Evolutionary conservation across 306 rosid species (phyloP), one percentile per base, ranked within the genome.

Genomic region (Cucurbita pepo): DNA sequence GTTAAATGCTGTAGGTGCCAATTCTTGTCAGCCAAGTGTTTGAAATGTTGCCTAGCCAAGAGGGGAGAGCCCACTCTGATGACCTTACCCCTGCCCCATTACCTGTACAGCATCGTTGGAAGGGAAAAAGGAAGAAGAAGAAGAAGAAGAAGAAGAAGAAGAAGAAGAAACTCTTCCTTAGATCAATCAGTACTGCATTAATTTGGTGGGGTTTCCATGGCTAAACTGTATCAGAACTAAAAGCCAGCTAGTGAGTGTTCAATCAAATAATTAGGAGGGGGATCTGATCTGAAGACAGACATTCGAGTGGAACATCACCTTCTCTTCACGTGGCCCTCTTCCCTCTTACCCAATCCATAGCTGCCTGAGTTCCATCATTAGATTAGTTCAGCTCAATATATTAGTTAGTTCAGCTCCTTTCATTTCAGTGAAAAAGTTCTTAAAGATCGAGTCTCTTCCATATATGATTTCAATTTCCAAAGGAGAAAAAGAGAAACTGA

Each of bases 41-140:
- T 65, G 79, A 79, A 71, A 69, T 57, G 54, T 74, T 62, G 62
- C 88, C 65, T 86, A 72, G 90, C 85, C 83, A 87, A 77, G 82
- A 77, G 63, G 66, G 82, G 79, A 81, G 76, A 55, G 70, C 76
- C 77, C 65, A 74, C 77, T 36, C 56, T 73, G 21, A 74, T 73
- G 21, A 74, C 81, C 78, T 40, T 65, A 18, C 74, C 11, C 22
- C 18, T 15, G 52, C 15, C 74, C 58, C 74, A 30, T 69, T 69
- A 30, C 21, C 43, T 34, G 71, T 43, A 18, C 53, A 11, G 43
- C 34, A 1, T 10, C 3, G 36, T 10, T 11, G 3, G 3, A 47
- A 52, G 34, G 5, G 10, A 30, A 58, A 57, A 5, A 58, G 13
- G 16, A 54, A 34, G 41, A 19, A 14, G 54, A 69, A 14, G 54